These are phyloP conservation scores for Hypericum androsaemum DNA, from an alignment of 345 rosid genomes.

Conservation along the genomic window DNA sequence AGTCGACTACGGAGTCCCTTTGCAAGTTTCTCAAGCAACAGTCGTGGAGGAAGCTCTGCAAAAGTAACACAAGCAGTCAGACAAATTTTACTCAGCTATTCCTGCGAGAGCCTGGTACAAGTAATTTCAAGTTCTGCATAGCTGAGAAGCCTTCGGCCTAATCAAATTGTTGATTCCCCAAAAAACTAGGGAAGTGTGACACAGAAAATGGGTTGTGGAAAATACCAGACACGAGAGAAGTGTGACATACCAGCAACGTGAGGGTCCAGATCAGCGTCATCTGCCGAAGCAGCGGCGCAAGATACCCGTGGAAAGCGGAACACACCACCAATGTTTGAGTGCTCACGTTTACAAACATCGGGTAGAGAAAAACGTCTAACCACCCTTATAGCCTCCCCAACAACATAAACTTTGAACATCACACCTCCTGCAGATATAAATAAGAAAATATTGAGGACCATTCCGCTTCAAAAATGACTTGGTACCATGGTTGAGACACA, in stretches of 20 bases:
- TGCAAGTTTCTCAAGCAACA: slow-evolving; percentile 65
- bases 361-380: slow-evolving; percentile 80
- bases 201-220: too few species aligned
- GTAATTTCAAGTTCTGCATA: too few species aligned
- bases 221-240: background rate
- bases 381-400: slow-evolving; percentile 76
- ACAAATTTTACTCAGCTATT: background rate
- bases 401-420: slow-evolving; percentile 69
- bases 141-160: too few species aligned
- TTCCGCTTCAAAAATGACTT: background rate
- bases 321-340: slow-evolving; percentile 37
- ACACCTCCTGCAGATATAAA: slow-evolving; percentile 49
- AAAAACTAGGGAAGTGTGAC: too few species aligned
- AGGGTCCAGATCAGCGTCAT: slow-evolving; percentile 59
- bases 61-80: slow-evolving; percentile 7
- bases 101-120: background rate
- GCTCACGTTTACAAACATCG: slow-evolving; percentile 58
- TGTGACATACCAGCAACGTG: slow-evolving; percentile 36
- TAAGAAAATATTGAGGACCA: background rate
- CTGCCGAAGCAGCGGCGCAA: slow-evolving; percentile 66
- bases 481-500: background rate
- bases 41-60: slow-evolving; percentile 82
- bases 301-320: slow-evolving; percentile 57
- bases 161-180: too few species aligned
- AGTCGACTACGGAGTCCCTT: slow-evolving; percentile 57